Conservation (phyloP, 2,329 filamentous ascomycete genomes). For the Clarireedia homoeocarpa region DNA sequence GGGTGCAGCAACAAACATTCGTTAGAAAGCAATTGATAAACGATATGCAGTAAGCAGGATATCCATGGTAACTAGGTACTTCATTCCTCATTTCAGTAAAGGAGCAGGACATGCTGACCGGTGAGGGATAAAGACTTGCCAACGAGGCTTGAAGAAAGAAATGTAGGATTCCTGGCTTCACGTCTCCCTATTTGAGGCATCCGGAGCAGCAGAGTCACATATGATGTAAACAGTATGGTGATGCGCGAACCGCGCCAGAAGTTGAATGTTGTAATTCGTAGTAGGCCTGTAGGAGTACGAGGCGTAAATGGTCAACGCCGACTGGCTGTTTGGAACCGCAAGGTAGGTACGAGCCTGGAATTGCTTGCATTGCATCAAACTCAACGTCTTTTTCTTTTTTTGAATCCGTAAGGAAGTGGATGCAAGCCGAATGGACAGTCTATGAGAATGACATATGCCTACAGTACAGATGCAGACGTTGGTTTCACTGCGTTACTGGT, state of each 20-base stretch:
- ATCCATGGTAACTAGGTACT: neutral
- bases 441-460: neutral
- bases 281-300: neutral
- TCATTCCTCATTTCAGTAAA: neutral
- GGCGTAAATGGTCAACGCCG: neutral
- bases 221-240: neutral
- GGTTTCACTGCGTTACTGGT: neutral
- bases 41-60: constrained; percentile 1
- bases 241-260: constrained; percentile 3
- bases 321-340: constrained; percentile 2
- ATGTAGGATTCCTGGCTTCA: neutral
- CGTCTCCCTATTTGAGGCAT: neutral
- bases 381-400: neutral
- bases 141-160: neutral
- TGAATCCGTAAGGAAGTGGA: neutral
- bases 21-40: neutral
- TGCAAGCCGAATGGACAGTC: neutral
- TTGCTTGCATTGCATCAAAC: neutral
- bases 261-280: constrained; percentile 2
- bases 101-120: neutral
- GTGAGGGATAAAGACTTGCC: neutral
- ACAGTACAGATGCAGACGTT: neutral
- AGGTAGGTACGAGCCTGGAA: neutral
- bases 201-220: no score
- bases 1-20: neutral